Conservation (phyloP, 1,284 basidiomycete genomes). For the Ganoderma resinaceum region DNA sequence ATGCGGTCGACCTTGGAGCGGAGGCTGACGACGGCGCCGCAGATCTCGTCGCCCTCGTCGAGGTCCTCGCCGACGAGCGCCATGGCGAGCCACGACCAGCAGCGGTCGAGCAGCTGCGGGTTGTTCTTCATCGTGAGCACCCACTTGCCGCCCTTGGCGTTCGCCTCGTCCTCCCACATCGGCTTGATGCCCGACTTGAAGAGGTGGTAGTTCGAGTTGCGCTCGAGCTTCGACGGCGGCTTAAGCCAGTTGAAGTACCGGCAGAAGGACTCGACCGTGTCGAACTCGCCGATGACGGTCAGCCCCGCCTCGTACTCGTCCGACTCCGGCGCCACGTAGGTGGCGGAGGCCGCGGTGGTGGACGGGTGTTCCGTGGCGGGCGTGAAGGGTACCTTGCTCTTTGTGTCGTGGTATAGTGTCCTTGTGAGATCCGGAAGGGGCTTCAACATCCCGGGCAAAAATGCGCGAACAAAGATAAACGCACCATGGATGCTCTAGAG, state of each 20-base stretch:
- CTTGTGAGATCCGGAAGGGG: constrained; percentile 45
- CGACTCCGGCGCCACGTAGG: constrained; percentile 57
- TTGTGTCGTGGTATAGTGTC: constrained; percentile 91
- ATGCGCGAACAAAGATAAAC: background rate
- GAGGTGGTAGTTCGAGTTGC: constrained; percentile 91
- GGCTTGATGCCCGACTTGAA: constrained; percentile 93
- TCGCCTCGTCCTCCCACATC: constrained; percentile 97
- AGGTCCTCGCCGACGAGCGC: constrained; percentile 91
- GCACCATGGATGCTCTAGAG: constrained; percentile 84
- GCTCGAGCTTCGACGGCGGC: constrained; percentile 86
- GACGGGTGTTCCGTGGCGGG: constrained; percentile 35
- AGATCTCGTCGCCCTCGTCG: constrained; percentile 87
- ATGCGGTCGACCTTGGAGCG: constrained; percentile 90
- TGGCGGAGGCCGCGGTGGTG: constrained; percentile 36
- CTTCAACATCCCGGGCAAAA: constrained; percentile 12
- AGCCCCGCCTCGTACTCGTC: constrained; percentile 80
- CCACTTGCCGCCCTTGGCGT: constrained; percentile 94
- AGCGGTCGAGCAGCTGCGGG: constrained; percentile 80
- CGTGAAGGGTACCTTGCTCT: constrained; percentile 71
- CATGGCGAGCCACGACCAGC: constrained; percentile 92
- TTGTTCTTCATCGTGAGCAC: constrained; percentile 91
- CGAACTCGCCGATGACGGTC: constrained; percentile 81
- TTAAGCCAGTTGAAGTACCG: constrained; percentile 96
- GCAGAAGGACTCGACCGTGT: constrained; percentile 90
- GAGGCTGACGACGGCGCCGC: constrained; percentile 90